Evolutionary conservation across 2,329 filamentous ascomycete species (phyloP).

Genomic region (Dactylellina cionopaga): DNA sequence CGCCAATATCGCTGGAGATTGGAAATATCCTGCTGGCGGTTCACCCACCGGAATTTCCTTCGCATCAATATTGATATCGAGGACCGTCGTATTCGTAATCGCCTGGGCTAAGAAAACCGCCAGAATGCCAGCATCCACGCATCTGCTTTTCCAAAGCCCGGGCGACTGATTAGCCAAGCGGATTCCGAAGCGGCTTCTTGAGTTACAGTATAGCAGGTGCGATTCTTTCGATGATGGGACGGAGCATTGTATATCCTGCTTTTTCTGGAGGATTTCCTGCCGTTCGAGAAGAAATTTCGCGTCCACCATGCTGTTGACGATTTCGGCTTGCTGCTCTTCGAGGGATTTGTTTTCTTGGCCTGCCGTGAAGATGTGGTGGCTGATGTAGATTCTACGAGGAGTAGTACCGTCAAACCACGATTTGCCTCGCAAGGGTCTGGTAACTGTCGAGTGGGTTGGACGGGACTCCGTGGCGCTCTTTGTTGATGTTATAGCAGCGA

Average conservation of each 20-base stretch:
- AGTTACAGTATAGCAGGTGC: slow-evolving; percentile 3
- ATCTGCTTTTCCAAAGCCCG: neutral
- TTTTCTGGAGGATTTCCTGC: neutral
- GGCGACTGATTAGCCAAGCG: slow-evolving; percentile 3
- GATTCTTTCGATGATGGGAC: neutral
- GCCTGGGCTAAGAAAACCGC: neutral
- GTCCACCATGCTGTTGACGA: slow-evolving; percentile 19
- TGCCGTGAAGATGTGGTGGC: neutral
- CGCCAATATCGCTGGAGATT: neutral
- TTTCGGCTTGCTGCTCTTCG: neutral
- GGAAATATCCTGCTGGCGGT: slow-evolving; percentile 1
- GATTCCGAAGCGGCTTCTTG: slow-evolving; percentile 1
- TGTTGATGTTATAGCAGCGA: neutral
- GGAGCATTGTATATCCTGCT: neutral
- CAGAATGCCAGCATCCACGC: neutral
- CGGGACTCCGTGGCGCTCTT: neutral
- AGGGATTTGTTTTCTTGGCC: neutral
- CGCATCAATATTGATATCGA: neutral
- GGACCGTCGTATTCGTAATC: neutral
- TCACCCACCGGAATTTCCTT: neutral
- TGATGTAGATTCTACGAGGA: neutral
- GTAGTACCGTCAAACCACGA: neutral
- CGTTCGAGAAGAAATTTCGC: slow-evolving; percentile 5
- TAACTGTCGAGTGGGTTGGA: neutral
- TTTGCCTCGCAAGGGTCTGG: neutral